Base-by-base conservation (phyloP, 2,329 filamentous ascomycete species). In the Cercospora zeae-maydis region DNA sequence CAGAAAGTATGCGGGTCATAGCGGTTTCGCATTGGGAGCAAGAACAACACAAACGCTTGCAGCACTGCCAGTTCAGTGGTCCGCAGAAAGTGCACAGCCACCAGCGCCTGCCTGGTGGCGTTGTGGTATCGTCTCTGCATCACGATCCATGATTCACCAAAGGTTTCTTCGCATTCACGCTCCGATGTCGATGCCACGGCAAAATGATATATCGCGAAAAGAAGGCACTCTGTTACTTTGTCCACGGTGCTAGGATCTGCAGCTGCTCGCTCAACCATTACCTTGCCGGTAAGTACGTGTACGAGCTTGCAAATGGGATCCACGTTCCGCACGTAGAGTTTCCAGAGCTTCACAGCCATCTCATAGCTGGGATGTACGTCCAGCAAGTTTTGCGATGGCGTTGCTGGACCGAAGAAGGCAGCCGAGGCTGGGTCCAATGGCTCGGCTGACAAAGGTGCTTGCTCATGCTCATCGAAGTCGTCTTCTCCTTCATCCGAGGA, bases 231-330 rank as follows among this genome's bases (percentile, higher is more conserved):
- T 39, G 80, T 81, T 42, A 84, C 80, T 6, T 86, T 81, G 10
- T 86, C 81, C 19, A 84, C 81, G 36, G 89, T 81, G 3, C 84
- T 77, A 27, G 82, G 82, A 36, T 73, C 68, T 4, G 69, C 60
- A 6, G 72, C 68, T 19, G 65, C 65, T 37, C 66, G 66, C 59
- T 84, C 84, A 73, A 87, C 83, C 5, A 86, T 85, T 8, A 82
- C 36, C 74, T 75, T 14, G 84, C 72, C 27, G 1, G 72, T 71
- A 0, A 88, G 89, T 0, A 87, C 78, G 73, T 92, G 89, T 9
- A 91, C 71, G n/a, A 91, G 78, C 73, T 90, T 91, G 66, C 88
- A 79, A 10, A 91, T 75, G 0, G 88, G 87, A 66, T 92, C 88
- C 4, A 92, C 87, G 61, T 90, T 91, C 65, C 89, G 84, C 60